Conservation (phyloP, 2,329 filamentous ascomycete genomes). For the Scytalidium sp. region DNA sequence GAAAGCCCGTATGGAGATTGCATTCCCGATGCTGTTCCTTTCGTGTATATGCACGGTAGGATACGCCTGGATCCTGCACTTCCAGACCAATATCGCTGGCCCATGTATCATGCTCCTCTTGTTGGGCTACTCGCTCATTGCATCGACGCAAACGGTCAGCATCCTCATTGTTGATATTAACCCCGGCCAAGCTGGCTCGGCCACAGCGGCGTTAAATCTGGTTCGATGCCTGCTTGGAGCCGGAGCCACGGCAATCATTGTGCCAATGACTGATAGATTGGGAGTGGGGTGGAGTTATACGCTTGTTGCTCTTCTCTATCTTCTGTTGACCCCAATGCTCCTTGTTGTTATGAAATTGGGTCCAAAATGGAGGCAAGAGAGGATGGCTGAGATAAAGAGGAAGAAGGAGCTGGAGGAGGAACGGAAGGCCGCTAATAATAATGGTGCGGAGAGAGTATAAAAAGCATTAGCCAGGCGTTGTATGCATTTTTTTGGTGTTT, state of each 20-base stretch:
- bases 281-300: slow-evolving; percentile 51
- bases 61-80: slow-evolving; percentile 52
- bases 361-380: slow-evolving; percentile 38
- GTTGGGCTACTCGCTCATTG: slow-evolving; percentile 47
- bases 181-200: slow-evolving; percentile 48
- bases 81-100: slow-evolving; percentile 39
- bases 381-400: slow-evolving; percentile 25
- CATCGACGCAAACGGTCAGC: slow-evolving; percentile 50
- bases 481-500: too few relatives aligned
- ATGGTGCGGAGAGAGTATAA: not conserved
- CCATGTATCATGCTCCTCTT: slow-evolving; percentile 45
- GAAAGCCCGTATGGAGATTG: slow-evolving; percentile 45
- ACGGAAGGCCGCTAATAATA: not conserved
- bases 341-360: slow-evolving; percentile 40
- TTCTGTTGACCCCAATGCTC: slow-evolving; percentile 37
- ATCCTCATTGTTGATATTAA: slow-evolving; percentile 55
- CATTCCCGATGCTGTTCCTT: slow-evolving; percentile 48
- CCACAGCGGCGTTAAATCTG: slow-evolving; percentile 55
- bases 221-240: slow-evolving; percentile 54
- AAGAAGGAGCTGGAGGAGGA: slow-evolving; percentile 14
- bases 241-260: slow-evolving; percentile 46
- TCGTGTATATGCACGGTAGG: slow-evolving; percentile 42
- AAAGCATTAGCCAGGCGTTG: too few relatives aligned
- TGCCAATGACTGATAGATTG: slow-evolving; percentile 48
- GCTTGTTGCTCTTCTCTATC: slow-evolving; percentile 40